Base-by-base conservation (phyloP, 371 early-diverging fungal species). In the Capniomyces stellatus region DNA sequence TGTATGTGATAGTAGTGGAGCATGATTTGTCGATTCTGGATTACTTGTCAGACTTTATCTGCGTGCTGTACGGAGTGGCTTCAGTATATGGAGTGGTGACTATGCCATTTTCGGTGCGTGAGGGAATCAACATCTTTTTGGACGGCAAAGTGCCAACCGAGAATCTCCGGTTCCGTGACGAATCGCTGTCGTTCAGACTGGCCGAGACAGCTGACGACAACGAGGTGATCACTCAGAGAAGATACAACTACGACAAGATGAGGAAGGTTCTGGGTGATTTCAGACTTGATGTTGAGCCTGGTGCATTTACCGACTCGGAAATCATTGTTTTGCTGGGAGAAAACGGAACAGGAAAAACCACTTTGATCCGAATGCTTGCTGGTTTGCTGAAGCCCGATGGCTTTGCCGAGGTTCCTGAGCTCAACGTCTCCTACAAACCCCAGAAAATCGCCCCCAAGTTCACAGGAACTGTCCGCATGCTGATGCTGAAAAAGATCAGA, bases 341-440 rank as follows among this genome's bases (percentile, higher is more conserved):
- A 75, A 99, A 99, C 79, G 99, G 99, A 59, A 99, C 97, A 40
- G 99, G 99, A 62, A 96, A 98, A 78, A 97, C 97, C 24, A 98
- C 99, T 29, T 90, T 98, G 64, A 95, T 99, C 55, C 83, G 83
- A 52, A 74, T 99, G 72, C 76, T 99, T 57, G 96, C 98, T 27
- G 98, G 98, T 63, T 58, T 73, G 31, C 61, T 94, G 54, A 72
- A 77, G 66, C 75, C 92, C n/a, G 93, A 93, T 63, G 85, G 81
- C 54, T 63, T 67, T 29, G 81, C 78, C 22, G 71, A 81, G 40
- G 72, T 90, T 24, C 93, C 94, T 13, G 78, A 83, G 66, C 72
- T 98, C 59, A 80, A 83, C 58, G 89, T 98, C 25, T 86, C 87
- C 27, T 85, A 96, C 76, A 99, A 99, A 76, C 98, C 98, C 48